Percentiles rank a stretch among this genome's conserved stretches.
phyloP scores from a whole-genome alignment of 73 alveolate species.

The Paramecium tetraurelia region DNA sequence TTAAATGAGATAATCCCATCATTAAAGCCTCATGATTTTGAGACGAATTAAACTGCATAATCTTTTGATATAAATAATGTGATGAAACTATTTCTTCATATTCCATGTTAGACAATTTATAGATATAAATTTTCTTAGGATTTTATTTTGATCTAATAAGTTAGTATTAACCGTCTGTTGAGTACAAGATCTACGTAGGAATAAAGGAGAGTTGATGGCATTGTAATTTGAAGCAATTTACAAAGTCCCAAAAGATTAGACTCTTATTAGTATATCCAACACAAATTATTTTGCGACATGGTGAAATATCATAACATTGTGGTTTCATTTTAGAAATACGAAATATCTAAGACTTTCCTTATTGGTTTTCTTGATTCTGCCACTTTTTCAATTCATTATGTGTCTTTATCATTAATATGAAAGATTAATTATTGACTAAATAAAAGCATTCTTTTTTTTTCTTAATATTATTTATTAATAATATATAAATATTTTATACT shows the following conservation, averaged over 20 bases:
- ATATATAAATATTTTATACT: not conserved
- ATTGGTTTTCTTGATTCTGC: not conserved
- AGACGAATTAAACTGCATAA: not conserved
- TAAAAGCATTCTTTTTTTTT: constrained; percentile 16
- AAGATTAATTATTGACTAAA: constrained; percentile 16
- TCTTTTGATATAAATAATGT: not conserved
- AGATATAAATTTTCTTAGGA: not conserved
- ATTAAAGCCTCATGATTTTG: not conserved
- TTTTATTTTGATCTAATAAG: not conserved
- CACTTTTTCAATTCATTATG: not conserved
- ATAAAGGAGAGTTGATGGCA: not conserved
- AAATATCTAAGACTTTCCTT: not conserved
- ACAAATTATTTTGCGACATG: not conserved
- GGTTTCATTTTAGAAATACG: not conserved
- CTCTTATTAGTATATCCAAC: not conserved
- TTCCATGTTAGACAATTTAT: not conserved
- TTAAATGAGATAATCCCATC: not conserved
- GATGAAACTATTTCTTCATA: not conserved
- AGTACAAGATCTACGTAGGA: not conserved
- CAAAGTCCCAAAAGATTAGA: not conserved
- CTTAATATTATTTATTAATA: not conserved
- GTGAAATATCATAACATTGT: not conserved
- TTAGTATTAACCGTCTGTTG: not conserved
- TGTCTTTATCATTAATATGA: not conserved
- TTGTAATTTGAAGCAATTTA: not conserved